Base-by-base conservation (phyloP, 345 rosid species). In the Atalantia buxifolia region DNA sequence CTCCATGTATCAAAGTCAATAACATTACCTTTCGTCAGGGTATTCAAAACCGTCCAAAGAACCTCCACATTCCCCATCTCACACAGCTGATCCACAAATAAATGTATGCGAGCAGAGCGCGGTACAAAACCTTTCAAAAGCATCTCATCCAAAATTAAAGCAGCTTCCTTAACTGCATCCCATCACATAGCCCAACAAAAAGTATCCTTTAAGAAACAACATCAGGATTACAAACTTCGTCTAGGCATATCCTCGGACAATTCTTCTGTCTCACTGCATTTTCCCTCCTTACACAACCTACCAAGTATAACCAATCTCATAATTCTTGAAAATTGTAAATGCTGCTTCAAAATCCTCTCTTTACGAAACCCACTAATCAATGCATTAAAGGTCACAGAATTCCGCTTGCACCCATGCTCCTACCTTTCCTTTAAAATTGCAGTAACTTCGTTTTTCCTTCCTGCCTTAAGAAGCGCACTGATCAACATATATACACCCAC, bases 121-220 rank as follows among this genome's bases (percentile, higher is more conserved):
- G 98, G 98, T 35, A 69, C 71, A 79, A 85, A 91, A 7, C 92
- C 94, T 84, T 93, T 93, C 76, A 90, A 90, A 62, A 87, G 57
- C 97, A 93, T 95, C 86, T 92, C 98, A 35, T 35, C 36, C 36
- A 35, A 35, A 30, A 35, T 35, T 35, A 5, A 35, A 2, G 84
- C 77, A 7, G 96, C 98, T 77, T 89, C 95, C 86, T 78, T 9
- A 83, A 79, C 76, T 81, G 88, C 83, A 79, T 78, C 70, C 76
- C 83, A 30, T 83, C 78, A 13, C 89, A 82, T 66, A 95, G 90
- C 56, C 91, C 94, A 25, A 88, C 92, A 71, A 95, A 95, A 66
- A 93, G 78, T 80, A 91, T 86, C 76, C 98, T 87, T 75, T 92
- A 88, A 5, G 97, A 91, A 63, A 91, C 82, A 60, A 90, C 82